Conservation (phyloP, 2,329 filamentous ascomycete genomes). For the Alternaria triticimaculans region DNA sequence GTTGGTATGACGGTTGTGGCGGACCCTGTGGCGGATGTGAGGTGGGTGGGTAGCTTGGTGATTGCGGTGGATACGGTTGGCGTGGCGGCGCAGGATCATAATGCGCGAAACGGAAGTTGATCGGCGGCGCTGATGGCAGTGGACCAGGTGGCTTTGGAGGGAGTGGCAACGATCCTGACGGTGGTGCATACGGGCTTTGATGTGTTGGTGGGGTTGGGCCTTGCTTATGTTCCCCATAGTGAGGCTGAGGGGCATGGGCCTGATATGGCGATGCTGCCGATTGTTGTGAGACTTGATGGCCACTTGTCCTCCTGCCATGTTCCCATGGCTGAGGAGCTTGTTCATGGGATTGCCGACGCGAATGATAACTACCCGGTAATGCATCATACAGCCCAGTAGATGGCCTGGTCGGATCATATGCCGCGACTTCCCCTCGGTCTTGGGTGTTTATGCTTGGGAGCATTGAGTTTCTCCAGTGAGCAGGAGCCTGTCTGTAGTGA, state of each 20-base stretch:
- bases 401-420: conserved; percentile 33
- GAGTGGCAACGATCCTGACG: conserved; percentile 28
- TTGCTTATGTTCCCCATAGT: conserved; percentile 30
- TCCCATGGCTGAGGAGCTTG: conserved; percentile 34
- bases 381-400: conserved; percentile 31
- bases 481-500: conserved; percentile 12
- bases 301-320: conserved; percentile 36
- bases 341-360: conserved; percentile 36
- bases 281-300: conserved; percentile 34
- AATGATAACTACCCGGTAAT: conserved; percentile 27
- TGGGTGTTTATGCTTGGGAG: conserved; percentile 9
- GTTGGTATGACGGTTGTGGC: conserved; percentile 57
- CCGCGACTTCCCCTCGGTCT: conserved; percentile 25
- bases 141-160: conserved; percentile 41
- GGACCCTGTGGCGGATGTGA: conserved; percentile 27
- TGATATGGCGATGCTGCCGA: conserved; percentile 32
- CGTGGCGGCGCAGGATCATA: conserved; percentile 43
- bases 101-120: conserved; percentile 46
- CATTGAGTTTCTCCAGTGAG: background rate
- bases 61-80: conserved; percentile 29
- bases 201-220: conserved; percentile 30
- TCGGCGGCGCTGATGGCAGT: conserved; percentile 29
- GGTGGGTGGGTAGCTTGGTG: conserved; percentile 28
- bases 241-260: conserved; percentile 32
- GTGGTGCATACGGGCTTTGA: conserved; percentile 43